Evolutionary conservation across 495 filamentous ascomycete genomes (phyloP).

Genomic region (Chaetomidium leptoderma): DNA sequence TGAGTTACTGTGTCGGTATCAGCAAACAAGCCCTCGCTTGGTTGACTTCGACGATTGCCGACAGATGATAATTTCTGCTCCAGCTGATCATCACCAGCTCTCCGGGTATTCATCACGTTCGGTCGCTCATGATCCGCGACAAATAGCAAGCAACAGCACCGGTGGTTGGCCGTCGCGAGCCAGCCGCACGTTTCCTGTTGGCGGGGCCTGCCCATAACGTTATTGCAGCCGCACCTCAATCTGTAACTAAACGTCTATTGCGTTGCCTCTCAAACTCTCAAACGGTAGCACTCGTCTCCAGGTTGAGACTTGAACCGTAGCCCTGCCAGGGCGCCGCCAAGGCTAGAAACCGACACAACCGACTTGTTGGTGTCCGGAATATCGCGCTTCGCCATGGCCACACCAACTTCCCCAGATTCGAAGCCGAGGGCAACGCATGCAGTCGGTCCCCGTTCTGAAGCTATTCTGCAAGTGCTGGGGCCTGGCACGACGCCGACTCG

Average conservation of each 20-base stretch:
- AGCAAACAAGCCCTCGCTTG: not conserved
- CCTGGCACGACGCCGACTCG: not conserved
- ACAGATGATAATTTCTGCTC: not conserved
- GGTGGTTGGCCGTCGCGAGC: not conserved
- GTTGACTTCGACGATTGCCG: not conserved
- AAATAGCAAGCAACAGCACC: not conserved
- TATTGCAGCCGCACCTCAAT: too few species aligned
- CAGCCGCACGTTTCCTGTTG: too few species aligned
- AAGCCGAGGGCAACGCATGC: not conserved
- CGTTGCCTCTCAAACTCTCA: too few species aligned
- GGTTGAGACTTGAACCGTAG: too few species aligned
- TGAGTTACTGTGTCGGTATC: too few species aligned
- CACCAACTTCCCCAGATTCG: slow-evolving; percentile 2
- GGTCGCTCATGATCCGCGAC: not conserved
- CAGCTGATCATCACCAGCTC: slow-evolving; percentile 13
- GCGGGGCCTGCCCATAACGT: too few species aligned
- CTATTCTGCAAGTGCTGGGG: slow-evolving; percentile 5
- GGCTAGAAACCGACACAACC: not conserved
- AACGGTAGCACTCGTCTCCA: not conserved
- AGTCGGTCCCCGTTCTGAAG: not conserved
- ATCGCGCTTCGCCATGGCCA: not conserved
- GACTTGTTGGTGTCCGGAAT: not conserved
- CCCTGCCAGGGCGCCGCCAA: not conserved
- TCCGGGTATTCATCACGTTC: slow-evolving; percentile 5
- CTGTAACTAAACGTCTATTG: not conserved